These are phyloP conservation scores for Aquilaria yunnanensis DNA, from an alignment of 345 rosid species.

Conservation along the genomic window DNA sequence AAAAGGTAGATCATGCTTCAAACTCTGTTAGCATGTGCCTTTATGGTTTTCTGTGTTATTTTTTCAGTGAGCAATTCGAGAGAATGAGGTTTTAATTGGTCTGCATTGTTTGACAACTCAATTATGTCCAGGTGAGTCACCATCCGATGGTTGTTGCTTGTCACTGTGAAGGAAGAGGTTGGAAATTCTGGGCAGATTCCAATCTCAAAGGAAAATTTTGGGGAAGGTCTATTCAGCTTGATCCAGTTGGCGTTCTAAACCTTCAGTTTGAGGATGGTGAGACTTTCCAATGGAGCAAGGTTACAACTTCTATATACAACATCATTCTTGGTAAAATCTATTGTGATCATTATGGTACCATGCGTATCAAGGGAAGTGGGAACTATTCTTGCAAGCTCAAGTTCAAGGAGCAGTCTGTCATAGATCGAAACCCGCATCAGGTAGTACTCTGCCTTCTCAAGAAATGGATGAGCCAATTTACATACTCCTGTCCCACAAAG, in stretches of 20 bases:
- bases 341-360: slow-evolving; percentile 94
- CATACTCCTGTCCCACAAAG: too few species aligned
- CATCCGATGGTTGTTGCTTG: slow-evolving; percentile 98
- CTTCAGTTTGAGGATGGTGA: slow-evolving; percentile 90
- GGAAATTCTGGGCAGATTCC: slow-evolving; percentile 99
- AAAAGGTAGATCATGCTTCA: slow-evolving; percentile 46
- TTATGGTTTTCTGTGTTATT: too few species aligned
- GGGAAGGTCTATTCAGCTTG: slow-evolving; percentile 98
- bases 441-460: slow-evolving; percentile 25
- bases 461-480: slow-evolving; percentile 5
- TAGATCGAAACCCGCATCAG: slow-evolving; percentile 98
- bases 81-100: too few species aligned
- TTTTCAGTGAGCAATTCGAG: too few species aligned
- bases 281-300: slow-evolving; percentile 95
- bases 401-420: slow-evolving; percentile 98
- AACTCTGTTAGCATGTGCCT: neutral
- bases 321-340: slow-evolving; percentile 93
- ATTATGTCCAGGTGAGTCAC: slow-evolving; percentile 82
- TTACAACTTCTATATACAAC: slow-evolving; percentile 97
- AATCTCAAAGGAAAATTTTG: slow-evolving; percentile 97
- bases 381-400: slow-evolving; percentile 87
- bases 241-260: slow-evolving; percentile 87
- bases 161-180: slow-evolving; percentile 98
- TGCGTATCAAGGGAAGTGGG: slow-evolving; percentile 89
- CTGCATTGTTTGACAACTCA: slow-evolving; percentile 15